Conservation (phyloP, 768 basidiomycete species). For the Russula sp. region DNA sequence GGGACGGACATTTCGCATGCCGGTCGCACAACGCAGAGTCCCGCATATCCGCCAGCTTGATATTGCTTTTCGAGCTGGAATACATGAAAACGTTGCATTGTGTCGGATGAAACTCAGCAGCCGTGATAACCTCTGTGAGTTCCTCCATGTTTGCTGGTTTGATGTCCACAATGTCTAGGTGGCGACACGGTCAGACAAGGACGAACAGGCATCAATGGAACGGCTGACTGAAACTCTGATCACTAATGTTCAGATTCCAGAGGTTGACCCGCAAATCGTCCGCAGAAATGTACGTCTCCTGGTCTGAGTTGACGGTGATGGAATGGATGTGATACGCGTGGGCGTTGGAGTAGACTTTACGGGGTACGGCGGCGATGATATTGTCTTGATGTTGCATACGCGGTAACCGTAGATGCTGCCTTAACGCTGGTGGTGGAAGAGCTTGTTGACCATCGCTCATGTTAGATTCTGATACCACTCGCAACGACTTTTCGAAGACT, state of each 20-base stretch:
- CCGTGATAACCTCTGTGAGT: constrained; percentile 99
- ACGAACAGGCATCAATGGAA: constrained; percentile 9
- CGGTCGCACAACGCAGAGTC: constrained; percentile 95
- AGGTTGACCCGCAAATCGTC: constrained; percentile 96
- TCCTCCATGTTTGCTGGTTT: constrained; percentile 99
- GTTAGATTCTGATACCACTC: constrained; percentile 96
- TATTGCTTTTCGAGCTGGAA: constrained; percentile 98
- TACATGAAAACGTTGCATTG: constrained; percentile 99
- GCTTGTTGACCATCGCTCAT: constrained; percentile 76
- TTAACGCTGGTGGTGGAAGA: constrained; percentile 56
- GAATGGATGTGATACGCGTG: constrained; percentile 99
- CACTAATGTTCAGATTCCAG: constrained; percentile 97
- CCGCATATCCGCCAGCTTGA: constrained; percentile 99
- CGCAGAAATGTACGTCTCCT: constrained; percentile 99
- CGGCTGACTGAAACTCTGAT: constrained; percentile 95
- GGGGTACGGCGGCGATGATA: constrained; percentile 96
- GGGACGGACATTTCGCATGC: constrained; percentile 85
- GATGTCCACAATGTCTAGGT: constrained; percentile 96
- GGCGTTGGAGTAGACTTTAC: constrained; percentile 98
- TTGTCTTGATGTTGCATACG: constrained; percentile 93
- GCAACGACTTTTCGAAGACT: constrained; percentile 97
- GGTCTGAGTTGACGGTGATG: constrained; percentile 98
- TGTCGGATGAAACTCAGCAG: constrained; percentile 96
- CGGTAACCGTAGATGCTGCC: constrained; percentile 75
- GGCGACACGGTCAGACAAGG: constrained; percentile 2